Conservation (phyloP, 2,329 filamentous ascomycete genomes). For the Fusarium avenaceum region DNA sequence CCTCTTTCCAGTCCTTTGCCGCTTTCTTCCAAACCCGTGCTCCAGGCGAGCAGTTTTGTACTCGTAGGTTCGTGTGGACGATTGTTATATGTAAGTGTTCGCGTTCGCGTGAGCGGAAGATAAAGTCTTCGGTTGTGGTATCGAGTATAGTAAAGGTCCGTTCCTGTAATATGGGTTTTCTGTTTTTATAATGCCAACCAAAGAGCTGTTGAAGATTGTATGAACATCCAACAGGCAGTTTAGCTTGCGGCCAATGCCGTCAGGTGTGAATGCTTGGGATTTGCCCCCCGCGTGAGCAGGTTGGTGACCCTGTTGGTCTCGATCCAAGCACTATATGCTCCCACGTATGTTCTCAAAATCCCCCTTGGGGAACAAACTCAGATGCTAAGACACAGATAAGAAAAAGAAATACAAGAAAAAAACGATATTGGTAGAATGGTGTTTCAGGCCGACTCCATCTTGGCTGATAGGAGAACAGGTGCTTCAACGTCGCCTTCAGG, state of each 20-base stretch:
- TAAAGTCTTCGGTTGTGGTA: slow-evolving; percentile 46
- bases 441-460: slow-evolving; percentile 51
- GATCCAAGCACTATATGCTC: slow-evolving; percentile 14
- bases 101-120: slow-evolving; percentile 55
- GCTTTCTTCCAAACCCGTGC: slow-evolving; percentile 10
- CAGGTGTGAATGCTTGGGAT: slow-evolving; percentile 4
- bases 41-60: slow-evolving; percentile 13
- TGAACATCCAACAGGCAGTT: slow-evolving; percentile 8
- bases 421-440: not conserved
- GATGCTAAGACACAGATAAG: slow-evolving; percentile 29
- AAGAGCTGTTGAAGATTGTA: not conserved
- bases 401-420: slow-evolving; percentile 20
- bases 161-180: slow-evolving; percentile 11
- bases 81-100: slow-evolving; percentile 40
- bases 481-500: slow-evolving; percentile 70
- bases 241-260: slow-evolving; percentile 11
- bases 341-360: not conserved
- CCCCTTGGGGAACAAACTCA: slow-evolving; percentile 25
- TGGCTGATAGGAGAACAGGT: slow-evolving; percentile 47
- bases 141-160: slow-evolving; percentile 43
- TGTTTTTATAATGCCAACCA: not conserved
- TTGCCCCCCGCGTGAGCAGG: slow-evolving; percentile 29
- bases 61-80: slow-evolving; percentile 34
- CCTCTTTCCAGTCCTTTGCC: slow-evolving; percentile 14
- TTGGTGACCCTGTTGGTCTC: slow-evolving; percentile 9